Evolutionary conservation across 345 rosid species (phyloP), one percentile per base, ranked within the genome.

Genomic region (Turritis glabra): DNA sequence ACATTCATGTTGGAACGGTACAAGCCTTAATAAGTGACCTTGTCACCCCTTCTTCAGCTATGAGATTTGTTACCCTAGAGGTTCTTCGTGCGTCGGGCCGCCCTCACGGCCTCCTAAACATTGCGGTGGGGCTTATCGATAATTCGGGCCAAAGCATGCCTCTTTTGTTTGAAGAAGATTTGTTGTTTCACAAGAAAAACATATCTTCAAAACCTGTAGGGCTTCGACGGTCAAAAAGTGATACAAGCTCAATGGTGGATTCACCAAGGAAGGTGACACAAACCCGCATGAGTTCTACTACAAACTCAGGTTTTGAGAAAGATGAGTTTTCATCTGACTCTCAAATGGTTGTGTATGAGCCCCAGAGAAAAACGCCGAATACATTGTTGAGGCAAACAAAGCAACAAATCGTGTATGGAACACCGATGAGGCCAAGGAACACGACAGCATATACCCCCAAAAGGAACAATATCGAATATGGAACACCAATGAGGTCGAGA

Each of bases 61-160:
- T 83, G 92, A 81, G 92, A 27, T 89, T 89, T 19, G 87, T 86
- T 1, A 96, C 96, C 3, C 80, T 93, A 60, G 96, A 91, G 72
- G 96, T 91, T 8, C 89, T 96, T 11, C 87, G 94, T 19, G 84
- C 84, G 5, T 93, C 97, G 0, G 97, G 96, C 10, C 81, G 89
- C 5, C 98, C 98, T 4, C 97, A 91, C 40, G 98, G 97, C 65
- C 85, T 93, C 19, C 64, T 93, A 17, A 91, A 93, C 68, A 82
- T 93, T 15, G 94, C 96, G 0, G 90, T 91, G 9, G 84, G 90
- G 15, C 64, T 93, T 41, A 89, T 93, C 1, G 90, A 91, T 53
- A 89, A 92, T 73, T 88, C 98, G 25, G 84, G 84, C 79, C 82
- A 89, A 47, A 93, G 97, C 82, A 85, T 93, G 97, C 98, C 98